Percentiles rank a stretch among this genome's conserved stretches.
phyloP scores from a whole-genome alignment of 306 rosid genomes.

The Spatholobus suberectus region DNA sequence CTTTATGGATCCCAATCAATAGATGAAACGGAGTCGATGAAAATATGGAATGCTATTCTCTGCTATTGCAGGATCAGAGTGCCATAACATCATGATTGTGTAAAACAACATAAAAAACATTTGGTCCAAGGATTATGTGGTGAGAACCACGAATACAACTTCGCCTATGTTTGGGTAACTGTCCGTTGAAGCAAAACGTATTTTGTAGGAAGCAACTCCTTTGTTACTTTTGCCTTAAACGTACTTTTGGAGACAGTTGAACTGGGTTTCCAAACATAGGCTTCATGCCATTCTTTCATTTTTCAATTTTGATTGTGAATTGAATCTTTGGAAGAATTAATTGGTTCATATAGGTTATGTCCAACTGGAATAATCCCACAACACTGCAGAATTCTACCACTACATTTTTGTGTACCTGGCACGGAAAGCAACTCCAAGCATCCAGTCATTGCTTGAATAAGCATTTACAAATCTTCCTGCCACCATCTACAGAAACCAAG shows the following conservation, averaged over 20 bases:
- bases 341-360: slow-evolving; percentile 11
- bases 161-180: too few species aligned
- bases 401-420: slow-evolving; percentile 54
- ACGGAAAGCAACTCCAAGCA: slow-evolving; percentile 71
- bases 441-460: slow-evolving; percentile 71
- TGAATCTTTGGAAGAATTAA: slow-evolving; percentile 12
- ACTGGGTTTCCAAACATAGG: too few species aligned
- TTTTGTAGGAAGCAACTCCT: too few species aligned
- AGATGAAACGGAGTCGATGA: not conserved
- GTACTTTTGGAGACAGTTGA: too few species aligned
- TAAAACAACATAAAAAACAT: not conserved
- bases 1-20: not conserved
- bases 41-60: not conserved
- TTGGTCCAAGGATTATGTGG: not conserved
- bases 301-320: not conserved
- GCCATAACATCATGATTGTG: not conserved
- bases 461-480: slow-evolving; percentile 81
- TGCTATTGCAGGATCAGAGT: slow-evolving; percentile 17
- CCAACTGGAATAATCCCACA: slow-evolving; percentile 12
- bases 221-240: too few species aligned
- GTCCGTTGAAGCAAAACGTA: too few species aligned
- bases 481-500: slow-evolving; percentile 60
- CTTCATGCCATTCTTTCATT: slow-evolving; percentile 6
- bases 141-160: not conserved
- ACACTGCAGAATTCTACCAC: slow-evolving; percentile 8